These are phyloP conservation scores for Mucor circinelloides DNA, from an alignment of 371 early-diverging fungal species.

Conservation along the genomic window DNA sequence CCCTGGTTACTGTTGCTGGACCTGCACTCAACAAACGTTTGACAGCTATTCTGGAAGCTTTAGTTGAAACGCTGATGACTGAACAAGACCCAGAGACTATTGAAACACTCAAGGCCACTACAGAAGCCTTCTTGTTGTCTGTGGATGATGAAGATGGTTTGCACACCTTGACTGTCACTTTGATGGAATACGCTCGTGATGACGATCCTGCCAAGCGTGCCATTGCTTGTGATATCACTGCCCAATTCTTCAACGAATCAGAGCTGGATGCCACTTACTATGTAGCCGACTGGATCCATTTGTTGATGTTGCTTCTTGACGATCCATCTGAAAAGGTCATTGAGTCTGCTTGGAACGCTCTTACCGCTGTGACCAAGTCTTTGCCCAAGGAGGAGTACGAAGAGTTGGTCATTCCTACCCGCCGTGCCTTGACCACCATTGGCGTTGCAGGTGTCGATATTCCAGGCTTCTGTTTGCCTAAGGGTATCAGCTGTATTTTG, in stretches of 20 bases:
- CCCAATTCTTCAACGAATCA: conserved; percentile 72
- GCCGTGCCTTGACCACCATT: conserved; percentile 68
- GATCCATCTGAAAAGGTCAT: conserved; percentile 64
- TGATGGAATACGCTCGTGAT: conserved; percentile 69
- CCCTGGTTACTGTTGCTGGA: conserved; percentile 92
- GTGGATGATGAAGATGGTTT: conserved; percentile 81
- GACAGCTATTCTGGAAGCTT: conserved; percentile 74
- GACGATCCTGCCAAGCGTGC: conserved; percentile 57
- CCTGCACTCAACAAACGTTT: conserved; percentile 82
- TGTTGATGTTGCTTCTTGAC: conserved; percentile 71
- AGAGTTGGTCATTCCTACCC: conserved; percentile 71
- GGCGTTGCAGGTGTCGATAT: conserved; percentile 68
- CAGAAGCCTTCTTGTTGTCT: conserved; percentile 66
- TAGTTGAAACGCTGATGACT: conserved; percentile 71
- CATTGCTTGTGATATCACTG: conserved; percentile 62
- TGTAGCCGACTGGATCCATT: conserved; percentile 82
- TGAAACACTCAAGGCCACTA: conserved; percentile 68
- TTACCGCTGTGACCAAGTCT: conserved; percentile 80
- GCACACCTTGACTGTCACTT: conserved; percentile 67
- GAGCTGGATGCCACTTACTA: conserved; percentile 69
- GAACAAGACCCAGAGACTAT: conserved; percentile 72
- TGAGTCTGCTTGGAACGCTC: conserved; percentile 75
- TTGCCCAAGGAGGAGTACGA: conserved; percentile 86
- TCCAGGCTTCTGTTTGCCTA: conserved; percentile 90
- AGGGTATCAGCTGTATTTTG: conserved; percentile 89